A percentile compares a stretch with the other conserved stretches of the same genome.
Conservation (phyloP, 371 early-diverging fungal genomes). For the Rhizopus sp. region DNA sequence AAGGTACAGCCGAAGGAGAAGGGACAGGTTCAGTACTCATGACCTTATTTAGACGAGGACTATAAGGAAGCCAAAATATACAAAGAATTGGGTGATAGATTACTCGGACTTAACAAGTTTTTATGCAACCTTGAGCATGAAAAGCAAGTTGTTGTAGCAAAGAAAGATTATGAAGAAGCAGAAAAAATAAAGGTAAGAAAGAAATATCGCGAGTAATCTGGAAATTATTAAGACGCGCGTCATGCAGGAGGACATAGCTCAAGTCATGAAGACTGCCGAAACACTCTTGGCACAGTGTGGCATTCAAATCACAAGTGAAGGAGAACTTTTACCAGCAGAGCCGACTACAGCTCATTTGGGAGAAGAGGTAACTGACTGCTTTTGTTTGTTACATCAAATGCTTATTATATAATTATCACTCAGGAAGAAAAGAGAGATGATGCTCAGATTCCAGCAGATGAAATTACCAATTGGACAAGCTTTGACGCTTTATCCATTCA, state of each 20-base stretch:
- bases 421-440: background rate
- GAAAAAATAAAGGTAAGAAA: slow-evolving; percentile 65
- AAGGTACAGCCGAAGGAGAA: slow-evolving; percentile 26
- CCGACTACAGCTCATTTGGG: background rate
- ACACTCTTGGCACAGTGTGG: slow-evolving; percentile 23
- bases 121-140: slow-evolving; percentile 54
- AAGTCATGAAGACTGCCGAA: slow-evolving; percentile 21
- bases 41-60: slow-evolving; percentile 43
- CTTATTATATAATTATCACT: too few relatives aligned
- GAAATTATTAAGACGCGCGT: background rate
- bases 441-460: slow-evolving; percentile 16
- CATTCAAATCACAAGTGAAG: slow-evolving; percentile 27
- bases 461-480: slow-evolving; percentile 28
- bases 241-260: slow-evolving; percentile 23
- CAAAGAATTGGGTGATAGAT: slow-evolving; percentile 41
- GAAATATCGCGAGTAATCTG: background rate
- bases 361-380: too few relatives aligned
- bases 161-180: slow-evolving; percentile 77
- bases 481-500: slow-evolving; percentile 25
- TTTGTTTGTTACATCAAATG: too few relatives aligned
- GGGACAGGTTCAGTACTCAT: background rate
- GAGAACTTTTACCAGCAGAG: slow-evolving; percentile 14
- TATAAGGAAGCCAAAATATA: slow-evolving; percentile 62
- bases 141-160: slow-evolving; percentile 62
- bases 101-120: slow-evolving; percentile 48